Conservation (phyloP, 2,329 filamentous ascomycete species). For the Curvularia sp. region DNA sequence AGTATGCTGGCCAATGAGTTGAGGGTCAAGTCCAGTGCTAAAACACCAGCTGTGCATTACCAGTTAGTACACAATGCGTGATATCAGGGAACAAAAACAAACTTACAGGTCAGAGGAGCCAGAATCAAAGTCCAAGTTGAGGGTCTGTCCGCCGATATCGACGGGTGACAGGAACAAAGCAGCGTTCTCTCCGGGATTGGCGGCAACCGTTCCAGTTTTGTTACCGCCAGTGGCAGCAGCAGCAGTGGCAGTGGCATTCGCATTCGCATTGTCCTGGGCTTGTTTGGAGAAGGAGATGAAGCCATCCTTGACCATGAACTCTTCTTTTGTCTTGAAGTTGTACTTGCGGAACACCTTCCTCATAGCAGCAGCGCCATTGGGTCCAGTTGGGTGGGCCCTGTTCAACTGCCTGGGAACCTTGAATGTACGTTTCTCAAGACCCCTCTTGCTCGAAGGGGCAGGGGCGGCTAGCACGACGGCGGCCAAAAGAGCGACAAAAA, state of each 20-base stretch:
- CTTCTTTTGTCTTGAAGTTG: slow-evolving; percentile 51
- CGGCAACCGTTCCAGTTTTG: slow-evolving; percentile 66
- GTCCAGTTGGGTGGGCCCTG: slow-evolving; percentile 58
- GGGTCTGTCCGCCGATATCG: slow-evolving; percentile 70
- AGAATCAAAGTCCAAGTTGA: slow-evolving; percentile 78
- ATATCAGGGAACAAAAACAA: not conserved
- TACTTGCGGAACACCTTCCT: slow-evolving; percentile 74
- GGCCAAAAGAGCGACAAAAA: slow-evolving; percentile 59
- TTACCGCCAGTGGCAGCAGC: slow-evolving; percentile 29
- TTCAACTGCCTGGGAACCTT: slow-evolving; percentile 66
- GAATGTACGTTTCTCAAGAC: slow-evolving; percentile 65
- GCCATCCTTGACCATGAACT: slow-evolving; percentile 33
- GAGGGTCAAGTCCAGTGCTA: slow-evolving; percentile 63
- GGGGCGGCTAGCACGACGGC: slow-evolving; percentile 59
- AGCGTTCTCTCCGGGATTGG: slow-evolving; percentile 70
- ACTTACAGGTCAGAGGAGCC: slow-evolving; percentile 73
- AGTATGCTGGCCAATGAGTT: slow-evolving; percentile 60
- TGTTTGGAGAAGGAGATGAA: slow-evolving; percentile 51
- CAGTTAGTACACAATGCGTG: slow-evolving; percentile 20
- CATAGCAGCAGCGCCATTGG: slow-evolving; percentile 68
- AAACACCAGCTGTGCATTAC: slow-evolving; percentile 67
- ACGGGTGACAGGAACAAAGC: slow-evolving; percentile 74
- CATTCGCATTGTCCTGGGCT: slow-evolving; percentile 15
- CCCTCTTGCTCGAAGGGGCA: slow-evolving; percentile 38
- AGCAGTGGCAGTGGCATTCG: slow-evolving; percentile 30